Evolutionary conservation across 2,329 filamentous ascomycete genomes (phyloP).

Genomic region (Chaetomiaceae sp.): DNA sequence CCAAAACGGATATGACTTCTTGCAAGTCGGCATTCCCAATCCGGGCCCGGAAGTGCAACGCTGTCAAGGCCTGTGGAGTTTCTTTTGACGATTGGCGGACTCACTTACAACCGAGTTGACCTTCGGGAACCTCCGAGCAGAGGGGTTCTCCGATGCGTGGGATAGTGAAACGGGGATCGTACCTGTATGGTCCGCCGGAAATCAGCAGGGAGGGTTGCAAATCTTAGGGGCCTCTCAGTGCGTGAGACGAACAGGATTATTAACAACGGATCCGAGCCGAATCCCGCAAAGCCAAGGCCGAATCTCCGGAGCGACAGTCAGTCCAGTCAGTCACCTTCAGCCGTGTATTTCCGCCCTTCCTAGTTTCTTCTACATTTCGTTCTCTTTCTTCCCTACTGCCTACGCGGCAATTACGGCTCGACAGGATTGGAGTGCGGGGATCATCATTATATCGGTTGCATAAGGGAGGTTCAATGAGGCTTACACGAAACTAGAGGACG

Average conservation of each 20-base stretch:
- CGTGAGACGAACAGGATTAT: background rate
- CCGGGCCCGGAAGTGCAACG: background rate
- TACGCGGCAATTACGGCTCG: background rate
- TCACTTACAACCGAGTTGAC: too few species aligned
- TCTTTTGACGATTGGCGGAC: too few species aligned
- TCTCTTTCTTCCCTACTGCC: background rate
- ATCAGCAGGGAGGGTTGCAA: background rate
- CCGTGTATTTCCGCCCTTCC: background rate
- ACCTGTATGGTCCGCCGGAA: background rate
- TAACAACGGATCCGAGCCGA: background rate
- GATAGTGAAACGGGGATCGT: background rate
- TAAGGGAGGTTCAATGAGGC: background rate
- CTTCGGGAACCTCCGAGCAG: too few species aligned
- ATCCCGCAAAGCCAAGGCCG: background rate
- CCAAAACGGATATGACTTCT: background rate
- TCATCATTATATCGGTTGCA: background rate
- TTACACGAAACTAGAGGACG: constrained; percentile 2
- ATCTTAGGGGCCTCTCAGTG: too few species aligned
- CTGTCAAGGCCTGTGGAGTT: background rate
- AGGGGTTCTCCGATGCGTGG: too few species aligned
- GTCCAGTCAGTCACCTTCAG: background rate
- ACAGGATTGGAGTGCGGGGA: background rate
- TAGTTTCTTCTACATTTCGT: background rate
- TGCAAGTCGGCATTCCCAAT: background rate
- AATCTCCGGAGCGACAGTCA: background rate